These are phyloP conservation scores for Bryum argenteum DNA, from an alignment of 225 moss, liverwort and hornwort genomes.

Conservation along the genomic window DNA sequence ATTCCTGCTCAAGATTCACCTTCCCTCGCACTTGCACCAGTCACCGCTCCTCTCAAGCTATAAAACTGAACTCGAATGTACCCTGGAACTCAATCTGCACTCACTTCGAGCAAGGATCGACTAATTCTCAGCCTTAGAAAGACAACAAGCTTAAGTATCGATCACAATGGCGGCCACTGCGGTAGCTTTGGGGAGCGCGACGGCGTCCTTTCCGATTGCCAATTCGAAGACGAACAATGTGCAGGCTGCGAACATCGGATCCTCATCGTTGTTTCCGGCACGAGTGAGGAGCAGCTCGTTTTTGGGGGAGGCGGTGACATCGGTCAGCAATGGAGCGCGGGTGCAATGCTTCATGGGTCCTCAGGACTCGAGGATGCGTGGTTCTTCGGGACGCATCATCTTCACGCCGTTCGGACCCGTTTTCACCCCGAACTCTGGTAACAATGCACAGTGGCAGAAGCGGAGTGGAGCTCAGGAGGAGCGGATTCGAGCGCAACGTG, in stretches of 20 bases:
- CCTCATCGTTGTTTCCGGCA: constrained; percentile 8
- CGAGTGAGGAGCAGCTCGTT: constrained; percentile 30
- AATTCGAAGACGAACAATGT: background rate
- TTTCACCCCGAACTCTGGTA: constrained; percentile 34
- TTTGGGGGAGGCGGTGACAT: constrained; percentile 40
- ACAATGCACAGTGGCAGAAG: constrained; percentile 50
- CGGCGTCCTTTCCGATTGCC: constrained; percentile 23
- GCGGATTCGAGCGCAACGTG: constrained; percentile 44
- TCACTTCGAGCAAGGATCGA: background rate
- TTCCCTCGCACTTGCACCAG: constrained; percentile 16
- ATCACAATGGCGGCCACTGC: constrained; percentile 43
- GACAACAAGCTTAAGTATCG: background rate
- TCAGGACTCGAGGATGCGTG: constrained; percentile 12
- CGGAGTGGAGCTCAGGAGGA: constrained; percentile 45
- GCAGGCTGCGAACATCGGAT: constrained; percentile 18
- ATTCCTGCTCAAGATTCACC: constrained; percentile 3
- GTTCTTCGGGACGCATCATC: constrained; percentile 46
- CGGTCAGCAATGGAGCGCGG: constrained; percentile 7
- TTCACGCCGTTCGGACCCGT: constrained; percentile 59
- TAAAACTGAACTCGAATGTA: background rate
- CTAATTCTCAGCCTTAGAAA: background rate
- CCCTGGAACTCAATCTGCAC: constrained; percentile 10
- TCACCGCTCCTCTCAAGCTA: constrained; percentile 11
- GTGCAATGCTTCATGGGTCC: constrained; percentile 28
- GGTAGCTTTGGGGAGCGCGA: constrained; percentile 21